Percentiles rank a stretch among this genome's conserved stretches.
phyloP scores from a whole-genome alignment of 352 stramenopile genomes.

The Phytopythium helicoides region DNA sequence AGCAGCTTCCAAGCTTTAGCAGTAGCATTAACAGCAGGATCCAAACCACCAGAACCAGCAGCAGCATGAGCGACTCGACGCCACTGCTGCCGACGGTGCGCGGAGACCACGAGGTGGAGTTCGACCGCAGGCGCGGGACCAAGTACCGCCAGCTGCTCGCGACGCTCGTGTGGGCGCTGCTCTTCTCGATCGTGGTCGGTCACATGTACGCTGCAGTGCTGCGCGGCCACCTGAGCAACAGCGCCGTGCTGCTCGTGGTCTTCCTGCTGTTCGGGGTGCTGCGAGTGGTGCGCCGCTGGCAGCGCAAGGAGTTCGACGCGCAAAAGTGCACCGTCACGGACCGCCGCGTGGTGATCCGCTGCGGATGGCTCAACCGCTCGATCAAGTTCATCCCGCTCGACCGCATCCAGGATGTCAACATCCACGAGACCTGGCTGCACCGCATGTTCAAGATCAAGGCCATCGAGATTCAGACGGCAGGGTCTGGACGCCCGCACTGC shows the following conservation, averaged over 20 bases:
- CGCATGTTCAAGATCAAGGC: slow-evolving; percentile 27
- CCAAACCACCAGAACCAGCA: not conserved
- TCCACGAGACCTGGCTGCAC: slow-evolving; percentile 33
- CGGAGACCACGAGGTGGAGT: slow-evolving; percentile 15
- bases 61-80: slow-evolving; percentile 1
- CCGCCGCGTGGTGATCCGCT: slow-evolving; percentile 32
- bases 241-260: not conserved
- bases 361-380: slow-evolving; percentile 35
- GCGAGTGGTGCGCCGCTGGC: slow-evolving; percentile 2
- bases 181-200: slow-evolving; percentile 7
- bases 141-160: slow-evolving; percentile 12
- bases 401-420: slow-evolving; percentile 47
- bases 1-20: too few relatives aligned
- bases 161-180: not conserved
- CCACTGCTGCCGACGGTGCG: slow-evolving; percentile 2
- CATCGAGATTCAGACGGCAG: slow-evolving; percentile 43
- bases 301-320: slow-evolving; percentile 25
- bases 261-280: slow-evolving; percentile 3
- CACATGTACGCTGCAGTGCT: slow-evolving; percentile 3
- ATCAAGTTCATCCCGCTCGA: slow-evolving; percentile 43
- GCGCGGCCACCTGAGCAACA: not conserved
- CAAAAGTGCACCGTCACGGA: slow-evolving; percentile 41
- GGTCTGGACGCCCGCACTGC: slow-evolving; percentile 10
- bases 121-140: slow-evolving; percentile 17
- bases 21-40: too few relatives aligned